A percentile compares a stretch with the other conserved stretches of the same genome.
These are phyloP conservation scores for Lepraria neglecta DNA, from an alignment of 495 filamentous ascomycete species.

Conservation along the genomic window DNA sequence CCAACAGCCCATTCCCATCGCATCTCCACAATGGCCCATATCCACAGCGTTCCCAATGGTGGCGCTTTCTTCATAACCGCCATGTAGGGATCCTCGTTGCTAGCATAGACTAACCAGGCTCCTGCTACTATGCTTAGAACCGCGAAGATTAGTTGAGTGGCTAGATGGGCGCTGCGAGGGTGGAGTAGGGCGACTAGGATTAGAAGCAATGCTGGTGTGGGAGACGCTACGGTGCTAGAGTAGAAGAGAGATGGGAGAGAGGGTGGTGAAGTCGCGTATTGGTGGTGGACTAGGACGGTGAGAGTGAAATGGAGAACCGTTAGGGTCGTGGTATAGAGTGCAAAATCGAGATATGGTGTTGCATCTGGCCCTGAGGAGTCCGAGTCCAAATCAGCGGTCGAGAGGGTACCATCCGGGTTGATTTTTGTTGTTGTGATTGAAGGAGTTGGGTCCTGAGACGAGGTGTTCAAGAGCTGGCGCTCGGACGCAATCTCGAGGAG, in stretches of 20 bases:
- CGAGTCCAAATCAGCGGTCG: conserved; percentile 1
- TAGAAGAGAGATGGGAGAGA: conserved; percentile 45
- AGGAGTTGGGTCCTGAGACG: conserved; percentile 1
- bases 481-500: conserved; percentile 47
- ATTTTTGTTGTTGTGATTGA: conserved; percentile 25
- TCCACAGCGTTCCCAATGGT: conserved; percentile 82
- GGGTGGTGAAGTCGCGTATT: conserved; percentile 69
- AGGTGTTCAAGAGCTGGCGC: conserved; percentile 35
- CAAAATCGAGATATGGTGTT: conserved; percentile 42
- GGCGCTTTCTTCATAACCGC: conserved; percentile 90
- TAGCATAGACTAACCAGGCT: conserved; percentile 70
- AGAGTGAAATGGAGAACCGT: conserved; percentile 80
- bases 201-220: conserved; percentile 50
- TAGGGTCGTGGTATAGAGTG: conserved; percentile 56
- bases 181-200: conserved; percentile 31
- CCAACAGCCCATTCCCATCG: conserved; percentile 58
- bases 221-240: conserved; percentile 37
- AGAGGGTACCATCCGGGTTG: conserved; percentile 27
- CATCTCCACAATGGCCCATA: conserved; percentile 90
- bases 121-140: conserved; percentile 50
- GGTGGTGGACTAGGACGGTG: conserved; percentile 83
- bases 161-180: conserved; percentile 35
- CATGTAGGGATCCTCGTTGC: conserved; percentile 72
- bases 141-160: conserved; percentile 60
- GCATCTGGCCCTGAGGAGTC: conserved; percentile 14